A percentile compares a stretch with the other conserved stretches of the same genome.
Conservation (phyloP, 371 early-diverging fungal genomes). For the Blakeslea trispora region DNA sequence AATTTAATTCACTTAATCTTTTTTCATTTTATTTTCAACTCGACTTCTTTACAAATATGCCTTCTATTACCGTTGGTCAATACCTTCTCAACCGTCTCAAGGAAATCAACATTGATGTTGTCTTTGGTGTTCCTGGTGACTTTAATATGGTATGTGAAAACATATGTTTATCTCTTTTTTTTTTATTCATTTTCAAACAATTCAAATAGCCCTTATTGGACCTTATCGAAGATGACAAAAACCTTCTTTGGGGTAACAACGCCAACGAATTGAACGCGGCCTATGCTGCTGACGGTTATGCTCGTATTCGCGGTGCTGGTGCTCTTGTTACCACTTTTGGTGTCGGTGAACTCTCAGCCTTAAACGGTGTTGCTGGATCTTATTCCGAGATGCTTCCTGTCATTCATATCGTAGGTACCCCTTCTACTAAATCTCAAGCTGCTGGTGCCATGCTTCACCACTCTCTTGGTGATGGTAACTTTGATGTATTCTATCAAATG, state of each 20-base stretch:
- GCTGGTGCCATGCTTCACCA: conserved; percentile 54
- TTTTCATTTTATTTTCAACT: background rate
- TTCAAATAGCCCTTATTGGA: conserved; percentile 25
- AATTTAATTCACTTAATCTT: conserved; percentile 11
- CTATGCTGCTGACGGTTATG: conserved; percentile 63
- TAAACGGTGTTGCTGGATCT: conserved; percentile 56
- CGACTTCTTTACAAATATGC: conserved; percentile 14
- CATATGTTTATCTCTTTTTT: background rate
- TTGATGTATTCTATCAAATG: conserved; percentile 44
- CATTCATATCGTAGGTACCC: conserved; percentile 59
- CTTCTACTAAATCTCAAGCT: conserved; percentile 44
- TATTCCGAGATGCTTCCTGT: conserved; percentile 59
- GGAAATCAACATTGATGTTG: conserved; percentile 42
- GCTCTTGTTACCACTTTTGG: conserved; percentile 59
- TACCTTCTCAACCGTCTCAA: conserved; percentile 47
- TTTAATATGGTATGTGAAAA: conserved; percentile 40
- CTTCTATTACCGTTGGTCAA: conserved; percentile 30
- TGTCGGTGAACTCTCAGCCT: conserved; percentile 56
- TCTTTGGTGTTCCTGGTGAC: conserved; percentile 54
- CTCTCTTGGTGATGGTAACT: conserved; percentile 59
- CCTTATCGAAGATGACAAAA: conserved; percentile 38
- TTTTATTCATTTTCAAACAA: background rate
- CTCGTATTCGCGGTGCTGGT: conserved; percentile 38
- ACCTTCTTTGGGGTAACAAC: conserved; percentile 41
- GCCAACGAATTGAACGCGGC: conserved; percentile 52